Evolutionary conservation across 192 early-diverging fungal species (phyloP), one percentile per base, ranked within the genome.

Genomic region (Backusella westeae): DNA sequence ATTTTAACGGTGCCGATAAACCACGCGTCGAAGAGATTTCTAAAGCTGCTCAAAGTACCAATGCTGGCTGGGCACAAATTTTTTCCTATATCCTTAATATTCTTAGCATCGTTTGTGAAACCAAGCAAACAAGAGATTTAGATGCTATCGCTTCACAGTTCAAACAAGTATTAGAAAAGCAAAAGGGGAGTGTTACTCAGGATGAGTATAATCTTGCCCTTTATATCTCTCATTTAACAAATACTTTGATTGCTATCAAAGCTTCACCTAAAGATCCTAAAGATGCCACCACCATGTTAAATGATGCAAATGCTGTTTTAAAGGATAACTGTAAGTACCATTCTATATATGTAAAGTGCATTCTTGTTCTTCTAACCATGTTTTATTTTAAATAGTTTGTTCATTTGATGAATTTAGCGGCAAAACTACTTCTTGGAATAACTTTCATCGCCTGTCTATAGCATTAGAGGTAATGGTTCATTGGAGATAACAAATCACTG

Each of bases 1-100:
- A 88, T 74, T 90, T 80, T 81, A 87, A 81, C 39, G 74, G 85
- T 10, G 66, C 72, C 15, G 81, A 76, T 6, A 66, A 69, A 7
- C 46, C 72, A 1, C 73, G 84, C 8, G 71, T 81, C 17, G 83
- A 88, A 71, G 74, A 80, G 39, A 35, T 86, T 21, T 84, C 81
- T 17, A 84, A 84, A 15, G 73, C 84, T 15, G 73, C 88, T 0
- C 26, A 73, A 1, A 83, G 78, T 15, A 77, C 77, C 46, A 81
- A 85, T 56, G 83, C 78, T 75, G 65, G 69, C 15, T 69, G 29
- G 41, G 67, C 69, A 9, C 29, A 38, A 17, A 39, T 74, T 14
- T 34, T 65, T 19, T 76, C 85, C 12, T 63, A 80, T 17, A 78
- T 87, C 17, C 56, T 83, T 39, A 77, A 71, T 36, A 82, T 83